Evolutionary conservation across 2,329 filamentous ascomycete genomes (phyloP), one percentile per base, ranked within the genome.

Genomic region (Metarhizium rileyi): DNA sequence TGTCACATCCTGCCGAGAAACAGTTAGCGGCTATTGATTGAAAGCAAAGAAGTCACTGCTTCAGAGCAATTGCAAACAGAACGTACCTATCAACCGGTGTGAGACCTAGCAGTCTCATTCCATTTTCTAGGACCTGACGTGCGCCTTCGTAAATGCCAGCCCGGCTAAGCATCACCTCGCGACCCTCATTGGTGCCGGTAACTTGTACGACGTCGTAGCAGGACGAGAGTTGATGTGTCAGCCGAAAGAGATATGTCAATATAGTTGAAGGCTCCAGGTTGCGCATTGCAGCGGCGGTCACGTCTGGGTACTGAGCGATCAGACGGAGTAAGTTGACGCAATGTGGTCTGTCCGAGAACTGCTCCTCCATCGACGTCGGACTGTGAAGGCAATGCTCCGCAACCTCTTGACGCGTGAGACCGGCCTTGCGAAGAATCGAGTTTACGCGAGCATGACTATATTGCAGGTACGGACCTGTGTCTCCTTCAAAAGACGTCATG

Each of bases 131-230:
- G 22, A 84, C 81, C 61, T 83, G 78, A 57, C 80, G 74, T 8
- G 80, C 80, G 7, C 71, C 72, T 51, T 77, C 74, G 57, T 85
- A 86, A 60, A 86, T 63, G 26, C 79, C 78, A 64, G 80, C 72
- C 54, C 82, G 69, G 9, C 81, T 79, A 61, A 76, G 70, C 63
- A 76, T 77, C 53, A 80, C 64, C 57, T 78, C 74, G 22, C 68
- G 69, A 57, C 82, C 56, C 36, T 71, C 73, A 65, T 87, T 83
- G 50, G 79, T 82, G 40, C 83, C 83, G 14, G 90, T 77, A 43
- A 90, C 85, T 58, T 84, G 78, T 50, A 90, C 70, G 49, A 84
- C 78, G 61, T 89, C 85, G 66, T 90, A 90, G 62, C 81, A 86
- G 35, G 77, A 80, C 66, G 80, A 86, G 43, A 90, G 67, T 44